These are phyloP conservation scores for Phytophthora palmivora DNA, from an alignment of 352 stramenopile genomes.

Conservation along the genomic window DNA sequence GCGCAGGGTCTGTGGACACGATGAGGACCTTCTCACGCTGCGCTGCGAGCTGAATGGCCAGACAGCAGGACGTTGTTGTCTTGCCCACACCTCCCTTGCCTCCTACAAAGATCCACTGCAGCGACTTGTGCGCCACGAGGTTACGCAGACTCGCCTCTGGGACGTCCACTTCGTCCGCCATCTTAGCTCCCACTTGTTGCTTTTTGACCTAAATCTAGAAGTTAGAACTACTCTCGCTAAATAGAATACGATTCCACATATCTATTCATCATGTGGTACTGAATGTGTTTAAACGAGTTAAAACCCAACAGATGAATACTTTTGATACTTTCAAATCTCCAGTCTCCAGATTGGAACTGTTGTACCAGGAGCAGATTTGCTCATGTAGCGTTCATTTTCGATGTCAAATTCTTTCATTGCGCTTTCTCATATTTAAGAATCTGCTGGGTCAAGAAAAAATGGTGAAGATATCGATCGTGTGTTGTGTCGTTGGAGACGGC, in stretches of 20 bases:
- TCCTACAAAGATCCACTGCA: constrained; percentile 96
- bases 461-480: too few species aligned
- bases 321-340: too few species aligned
- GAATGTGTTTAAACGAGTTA: background rate
- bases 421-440: too few species aligned
- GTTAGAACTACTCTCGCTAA: too few species aligned
- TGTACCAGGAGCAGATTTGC: too few species aligned
- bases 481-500: too few species aligned
- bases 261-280: background rate
- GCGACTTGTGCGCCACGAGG: constrained; percentile 87
- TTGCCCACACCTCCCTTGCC: constrained; percentile 96
- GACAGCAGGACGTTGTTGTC: constrained; percentile 98
- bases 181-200: background rate
- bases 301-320: background rate
- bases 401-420: too few species aligned
- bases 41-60: constrained; percentile 93
- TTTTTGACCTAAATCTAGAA: background rate
- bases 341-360: too few species aligned
- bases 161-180: constrained; percentile 54
- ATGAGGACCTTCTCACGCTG: constrained; percentile 97
- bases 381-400: too few species aligned
- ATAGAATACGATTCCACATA: constrained; percentile 5
- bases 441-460: too few species aligned
- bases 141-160: constrained; percentile 92
- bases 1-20: constrained; percentile 99